phyloP scores from a whole-genome alignment of 148 eudicot genomes.

The Suaeda aralocaspica region DNA sequence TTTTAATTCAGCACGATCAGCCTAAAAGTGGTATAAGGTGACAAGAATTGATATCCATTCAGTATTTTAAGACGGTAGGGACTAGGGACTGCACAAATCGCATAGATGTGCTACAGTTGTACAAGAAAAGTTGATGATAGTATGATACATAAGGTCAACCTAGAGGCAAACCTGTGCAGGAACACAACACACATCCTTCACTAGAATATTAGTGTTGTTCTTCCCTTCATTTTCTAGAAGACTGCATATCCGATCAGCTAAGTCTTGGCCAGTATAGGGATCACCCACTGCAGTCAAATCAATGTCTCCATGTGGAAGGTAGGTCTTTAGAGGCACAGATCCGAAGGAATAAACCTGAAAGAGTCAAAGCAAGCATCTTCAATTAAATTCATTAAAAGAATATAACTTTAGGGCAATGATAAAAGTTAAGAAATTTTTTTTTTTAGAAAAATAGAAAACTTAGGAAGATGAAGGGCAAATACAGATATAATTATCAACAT shows the following conservation, averaged over 20 bases:
- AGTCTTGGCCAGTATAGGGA: slow-evolving; percentile 22
- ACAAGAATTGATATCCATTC: neutral
- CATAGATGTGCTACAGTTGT: too few species aligned
- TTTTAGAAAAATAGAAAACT: too few species aligned
- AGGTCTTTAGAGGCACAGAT: slow-evolving; percentile 55
- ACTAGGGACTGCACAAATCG: too few species aligned
- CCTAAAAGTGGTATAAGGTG: neutral
- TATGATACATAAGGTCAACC: too few species aligned
- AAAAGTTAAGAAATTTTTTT: too few species aligned
- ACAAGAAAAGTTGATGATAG: too few species aligned
- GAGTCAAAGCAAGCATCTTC: slow-evolving; percentile 15
- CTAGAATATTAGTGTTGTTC: slow-evolving; percentile 25
- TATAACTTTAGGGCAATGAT: neutral
- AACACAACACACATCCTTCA: slow-evolving; percentile 38
- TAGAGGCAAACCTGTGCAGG: slow-evolving; percentile 46
- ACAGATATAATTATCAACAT: neutral
- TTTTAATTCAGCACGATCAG: too few species aligned
- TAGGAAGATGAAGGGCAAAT: neutral
- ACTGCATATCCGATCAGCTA: slow-evolving; percentile 27
- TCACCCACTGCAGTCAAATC: slow-evolving; percentile 40
- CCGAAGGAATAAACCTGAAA: slow-evolving; percentile 46
- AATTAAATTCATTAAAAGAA: neutral
- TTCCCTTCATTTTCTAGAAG: slow-evolving; percentile 31
- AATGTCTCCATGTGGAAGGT: slow-evolving; percentile 52
- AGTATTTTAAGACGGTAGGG: neutral